These are phyloP conservation scores for Arthrobotrys sphaeroides DNA, from an alignment of 2,329 filamentous ascomycete genomes.

Conservation along the genomic window DNA sequence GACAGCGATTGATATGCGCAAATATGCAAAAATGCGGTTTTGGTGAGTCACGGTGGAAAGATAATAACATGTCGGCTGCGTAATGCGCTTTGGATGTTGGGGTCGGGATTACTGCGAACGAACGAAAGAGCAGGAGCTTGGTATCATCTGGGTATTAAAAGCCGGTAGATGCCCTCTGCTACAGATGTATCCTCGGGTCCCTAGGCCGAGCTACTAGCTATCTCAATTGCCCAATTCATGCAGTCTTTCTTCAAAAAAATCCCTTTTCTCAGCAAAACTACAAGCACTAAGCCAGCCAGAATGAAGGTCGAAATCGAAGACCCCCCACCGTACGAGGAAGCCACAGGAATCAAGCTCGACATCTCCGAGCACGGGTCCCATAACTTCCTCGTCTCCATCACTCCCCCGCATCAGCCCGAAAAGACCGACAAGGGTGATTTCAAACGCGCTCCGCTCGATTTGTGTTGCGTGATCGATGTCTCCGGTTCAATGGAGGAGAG, in stretches of 20 bases:
- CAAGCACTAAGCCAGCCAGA: no score
- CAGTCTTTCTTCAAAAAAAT: no score
- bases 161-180: background rate
- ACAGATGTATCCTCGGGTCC: background rate
- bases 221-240: background rate
- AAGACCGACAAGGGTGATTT: conserved; percentile 28
- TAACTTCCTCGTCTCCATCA: conserved; percentile 43
- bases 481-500: conserved; percentile 67
- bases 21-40: conserved; percentile 14
- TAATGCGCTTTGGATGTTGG: conserved; percentile 28
- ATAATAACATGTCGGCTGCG: conserved; percentile 8
- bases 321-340: conserved; percentile 50
- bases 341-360: conserved; percentile 34
- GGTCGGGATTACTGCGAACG: background rate
- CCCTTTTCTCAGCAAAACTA: no score
- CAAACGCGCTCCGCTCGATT: conserved; percentile 61
- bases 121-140: background rate
- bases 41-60: conserved; percentile 51
- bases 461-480: conserved; percentile 71
- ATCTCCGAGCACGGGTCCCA: conserved; percentile 40
- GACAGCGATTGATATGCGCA: no score
- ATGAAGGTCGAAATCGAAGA: conserved; percentile 49
- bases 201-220: no score
- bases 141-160: background rate
- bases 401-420: conserved; percentile 35